phyloP scores from a whole-genome alignment of 116 monocot species.

The Zostera marina region DNA sequence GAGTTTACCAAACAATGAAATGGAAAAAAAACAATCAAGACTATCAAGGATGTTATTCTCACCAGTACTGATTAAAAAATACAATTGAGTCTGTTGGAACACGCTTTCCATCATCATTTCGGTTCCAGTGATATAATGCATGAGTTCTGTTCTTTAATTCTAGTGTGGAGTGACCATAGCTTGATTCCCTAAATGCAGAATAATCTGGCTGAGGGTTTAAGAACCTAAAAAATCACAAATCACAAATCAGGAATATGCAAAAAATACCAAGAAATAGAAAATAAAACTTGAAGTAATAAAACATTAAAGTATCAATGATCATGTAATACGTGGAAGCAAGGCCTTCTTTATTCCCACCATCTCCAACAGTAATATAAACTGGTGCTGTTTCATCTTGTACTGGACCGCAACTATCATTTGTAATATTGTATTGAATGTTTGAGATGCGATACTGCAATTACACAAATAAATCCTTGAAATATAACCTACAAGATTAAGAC shows the following conservation, averaged over 20 bases:
- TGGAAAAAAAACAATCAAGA: no score
- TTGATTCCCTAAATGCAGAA: conserved; percentile 94
- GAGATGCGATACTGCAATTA: conserved; percentile 77
- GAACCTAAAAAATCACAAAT: conserved; percentile 34
- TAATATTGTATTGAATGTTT: conserved; percentile 81
- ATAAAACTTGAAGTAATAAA: conserved; percentile 1
- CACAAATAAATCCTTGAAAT: not conserved
- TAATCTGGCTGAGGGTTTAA: conserved; percentile 70
- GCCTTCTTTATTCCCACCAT: conserved; percentile 98
- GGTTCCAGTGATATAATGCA: conserved; percentile 87
- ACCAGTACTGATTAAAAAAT: conserved; percentile 92
- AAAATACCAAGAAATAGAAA: not conserved
- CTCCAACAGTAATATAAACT: conserved; percentile 88
- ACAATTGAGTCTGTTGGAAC: conserved; percentile 48
- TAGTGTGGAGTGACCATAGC: conserved; percentile 91
- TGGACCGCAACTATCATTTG: conserved; percentile 56
- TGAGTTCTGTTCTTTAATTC: conserved; percentile 85
- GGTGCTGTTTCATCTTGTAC: conserved; percentile 81
- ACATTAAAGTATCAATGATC: no score
- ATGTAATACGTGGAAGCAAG: conserved; percentile 56
- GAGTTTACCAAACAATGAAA: no score
- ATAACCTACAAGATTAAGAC: not conserved
- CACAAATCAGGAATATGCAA: not conserved
- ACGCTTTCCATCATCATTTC: conserved; percentile 77
- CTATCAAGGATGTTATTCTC: conserved; percentile 2